Evolutionary conservation across 192 early-diverging fungal species (phyloP).

Genomic region (Podila horticola): DNA sequence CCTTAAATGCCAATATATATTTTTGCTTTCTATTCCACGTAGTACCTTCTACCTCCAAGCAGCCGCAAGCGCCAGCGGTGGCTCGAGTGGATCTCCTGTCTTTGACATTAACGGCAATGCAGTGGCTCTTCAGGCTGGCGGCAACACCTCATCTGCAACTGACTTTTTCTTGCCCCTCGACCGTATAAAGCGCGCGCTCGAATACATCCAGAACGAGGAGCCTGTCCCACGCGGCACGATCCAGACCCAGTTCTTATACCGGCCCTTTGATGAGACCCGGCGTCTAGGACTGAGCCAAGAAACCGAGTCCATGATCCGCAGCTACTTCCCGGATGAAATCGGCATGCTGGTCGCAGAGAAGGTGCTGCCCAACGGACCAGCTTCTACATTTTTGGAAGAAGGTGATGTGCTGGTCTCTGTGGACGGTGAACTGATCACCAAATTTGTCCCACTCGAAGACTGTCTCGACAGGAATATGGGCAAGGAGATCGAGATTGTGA

Average conservation of each 20-base stretch:
- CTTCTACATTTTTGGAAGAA: constrained; percentile 72
- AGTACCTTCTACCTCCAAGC: constrained; percentile 77
- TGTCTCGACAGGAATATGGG: constrained; percentile 76
- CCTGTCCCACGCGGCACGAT: constrained; percentile 74
- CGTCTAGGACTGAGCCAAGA: constrained; percentile 70
- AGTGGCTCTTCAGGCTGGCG: constrained; percentile 82
- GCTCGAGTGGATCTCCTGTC: constrained; percentile 82
- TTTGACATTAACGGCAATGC: constrained; percentile 85
- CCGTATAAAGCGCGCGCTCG: constrained; percentile 68
- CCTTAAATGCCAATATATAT: constrained; percentile 17
- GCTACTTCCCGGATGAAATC: constrained; percentile 71
- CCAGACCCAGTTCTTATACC: constrained; percentile 77
- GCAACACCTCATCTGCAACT: constrained; percentile 76
- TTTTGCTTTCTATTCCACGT: not conserved
- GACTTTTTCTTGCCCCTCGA: constrained; percentile 89
- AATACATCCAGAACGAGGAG: constrained; percentile 57
- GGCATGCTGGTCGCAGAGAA: constrained; percentile 83
- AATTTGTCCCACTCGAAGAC: constrained; percentile 81
- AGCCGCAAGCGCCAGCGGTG: constrained; percentile 79
- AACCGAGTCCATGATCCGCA: constrained; percentile 72
- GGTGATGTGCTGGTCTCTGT: constrained; percentile 79
- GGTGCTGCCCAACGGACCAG: constrained; percentile 79
- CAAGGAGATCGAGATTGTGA: constrained; percentile 60
- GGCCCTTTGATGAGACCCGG: constrained; percentile 81
- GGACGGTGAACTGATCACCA: constrained; percentile 75